A percentile compares a stretch with the other conserved stretches of the same genome.
Conservation (phyloP, 1,139 yeast species). For the Eremothecium cymbalariae region DNA sequence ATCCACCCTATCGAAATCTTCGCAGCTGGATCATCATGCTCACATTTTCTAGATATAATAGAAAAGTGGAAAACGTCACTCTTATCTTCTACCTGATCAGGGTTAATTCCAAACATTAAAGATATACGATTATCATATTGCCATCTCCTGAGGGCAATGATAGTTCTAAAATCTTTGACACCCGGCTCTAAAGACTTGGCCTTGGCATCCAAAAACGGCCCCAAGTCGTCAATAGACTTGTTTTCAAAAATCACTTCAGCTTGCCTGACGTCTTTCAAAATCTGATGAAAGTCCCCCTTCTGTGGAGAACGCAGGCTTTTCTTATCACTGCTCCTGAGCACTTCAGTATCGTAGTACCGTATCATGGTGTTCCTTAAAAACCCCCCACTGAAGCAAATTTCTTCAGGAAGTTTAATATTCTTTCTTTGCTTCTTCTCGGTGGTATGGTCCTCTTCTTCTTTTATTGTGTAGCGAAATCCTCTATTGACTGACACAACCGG, state of each 20-base stretch:
- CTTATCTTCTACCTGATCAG: constrained; percentile 4
- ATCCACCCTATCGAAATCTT: constrained; percentile 3
- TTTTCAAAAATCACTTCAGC: constrained; percentile 1
- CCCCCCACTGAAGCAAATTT: constrained; percentile 1
- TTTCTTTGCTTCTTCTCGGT: constrained; percentile 3
- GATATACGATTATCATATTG: constrained; percentile 2
- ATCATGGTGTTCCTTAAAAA: constrained; percentile 4
- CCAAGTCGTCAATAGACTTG: constrained; percentile 3
- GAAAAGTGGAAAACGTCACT: constrained; percentile 5
- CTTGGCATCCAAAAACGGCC: constrained; percentile 4
- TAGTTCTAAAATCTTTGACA: constrained; percentile 1
- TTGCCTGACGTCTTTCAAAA: constrained; percentile 4
- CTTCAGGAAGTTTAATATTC: constrained; percentile 4
- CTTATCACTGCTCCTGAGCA: constrained; percentile 1
- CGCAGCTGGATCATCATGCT: constrained; percentile 5
- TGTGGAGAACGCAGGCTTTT: neutral
- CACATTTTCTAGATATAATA: constrained; percentile 3
- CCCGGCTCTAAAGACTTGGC: constrained; percentile 3
- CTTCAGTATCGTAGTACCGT: constrained; percentile 3
- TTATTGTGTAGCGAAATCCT: constrained; percentile 3
- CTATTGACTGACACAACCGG: neutral
- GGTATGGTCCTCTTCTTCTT: constrained; percentile 4
- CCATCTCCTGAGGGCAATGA: constrained; percentile 3
- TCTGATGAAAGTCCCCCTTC: neutral
- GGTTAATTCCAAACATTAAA: constrained; percentile 1